A percentile compares a stretch with the other conserved stretches of the same genome.
Evolutionary conservation across 139 green algal genomes (phyloP).

Genomic region (Chlorokybus atmophyticus): DNA sequence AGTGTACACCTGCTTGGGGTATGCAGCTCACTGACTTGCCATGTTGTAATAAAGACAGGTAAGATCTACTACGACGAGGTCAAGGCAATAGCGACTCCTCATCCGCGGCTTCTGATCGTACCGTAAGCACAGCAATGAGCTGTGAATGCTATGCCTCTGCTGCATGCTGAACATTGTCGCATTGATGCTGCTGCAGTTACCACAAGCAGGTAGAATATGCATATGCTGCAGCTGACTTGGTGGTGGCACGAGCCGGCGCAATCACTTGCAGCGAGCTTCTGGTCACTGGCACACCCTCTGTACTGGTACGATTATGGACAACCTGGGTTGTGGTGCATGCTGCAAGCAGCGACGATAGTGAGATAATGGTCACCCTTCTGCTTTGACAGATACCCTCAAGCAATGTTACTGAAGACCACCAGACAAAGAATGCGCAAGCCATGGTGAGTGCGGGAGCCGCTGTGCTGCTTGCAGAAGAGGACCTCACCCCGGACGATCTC

Average conservation of each 20-base stretch:
- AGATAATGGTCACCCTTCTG: not conserved
- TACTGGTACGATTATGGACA: constrained; percentile 30
- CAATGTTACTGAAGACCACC: constrained; percentile 39
- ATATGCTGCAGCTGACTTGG: constrained; percentile 34
- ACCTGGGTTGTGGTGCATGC: too few relatives aligned
- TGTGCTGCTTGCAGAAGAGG: constrained; percentile 15
- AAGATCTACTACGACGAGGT: constrained; percentile 22
- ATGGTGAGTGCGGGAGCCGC: constrained; percentile 23
- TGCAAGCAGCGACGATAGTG: too few relatives aligned
- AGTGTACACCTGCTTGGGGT: too few relatives aligned
- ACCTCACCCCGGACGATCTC: constrained; percentile 6
- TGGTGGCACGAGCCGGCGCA: constrained; percentile 32
- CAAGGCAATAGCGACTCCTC: not conserved
- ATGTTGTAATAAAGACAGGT: too few relatives aligned
- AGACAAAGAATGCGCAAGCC: constrained; percentile 27
- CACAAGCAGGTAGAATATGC: constrained; percentile 20
- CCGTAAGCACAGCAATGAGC: constrained; percentile 15
- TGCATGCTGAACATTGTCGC: not conserved
- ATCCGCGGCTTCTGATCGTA: constrained; percentile 18
- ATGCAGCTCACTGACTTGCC: too few relatives aligned
- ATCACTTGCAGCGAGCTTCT: constrained; percentile 44
- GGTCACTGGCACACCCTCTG: constrained; percentile 15
- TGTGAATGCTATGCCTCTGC: not conserved
- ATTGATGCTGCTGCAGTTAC: constrained; percentile 11
- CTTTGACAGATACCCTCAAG: constrained; percentile 28